phyloP scores from a whole-genome alignment of 257 asterid species.

The Anisodus tanguticus region DNA sequence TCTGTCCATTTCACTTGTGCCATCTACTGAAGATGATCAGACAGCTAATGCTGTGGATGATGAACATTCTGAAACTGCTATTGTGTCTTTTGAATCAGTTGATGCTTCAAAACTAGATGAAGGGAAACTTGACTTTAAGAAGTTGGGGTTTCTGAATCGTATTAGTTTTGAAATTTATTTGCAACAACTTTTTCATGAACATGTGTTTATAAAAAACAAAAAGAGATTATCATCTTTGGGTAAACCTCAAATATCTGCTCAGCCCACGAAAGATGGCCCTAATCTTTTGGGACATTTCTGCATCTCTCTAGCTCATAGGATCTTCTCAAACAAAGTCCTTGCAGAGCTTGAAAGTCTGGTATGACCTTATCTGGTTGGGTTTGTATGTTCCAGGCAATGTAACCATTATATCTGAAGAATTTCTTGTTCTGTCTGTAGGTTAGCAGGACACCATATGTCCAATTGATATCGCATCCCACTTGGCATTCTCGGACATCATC shows the following conservation, averaged over 20 bases:
- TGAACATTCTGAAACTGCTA: slow-evolving; percentile 45
- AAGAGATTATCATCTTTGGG: slow-evolving; percentile 50
- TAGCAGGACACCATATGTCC: slow-evolving; percentile 71
- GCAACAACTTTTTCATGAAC: slow-evolving; percentile 86
- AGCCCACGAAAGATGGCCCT: slow-evolving; percentile 60
- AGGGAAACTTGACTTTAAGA: slow-evolving; percentile 46
- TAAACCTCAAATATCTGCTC: slow-evolving; percentile 59
- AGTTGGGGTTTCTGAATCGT: slow-evolving; percentile 64
- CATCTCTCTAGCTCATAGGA: slow-evolving; percentile 91
- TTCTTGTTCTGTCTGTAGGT: slow-evolving; percentile 60
- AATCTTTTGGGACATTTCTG: slow-evolving; percentile 87
- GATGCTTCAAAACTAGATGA: slow-evolving; percentile 50
- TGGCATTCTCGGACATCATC: slow-evolving; percentile 96
- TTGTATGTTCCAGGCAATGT: not conserved
- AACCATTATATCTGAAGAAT: slow-evolving; percentile 19
- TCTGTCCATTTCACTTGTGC: slow-evolving; percentile 73
- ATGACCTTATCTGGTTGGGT: slow-evolving; percentile 35
- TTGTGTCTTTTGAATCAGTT: slow-evolving; percentile 43
- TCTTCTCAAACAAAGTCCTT: slow-evolving; percentile 86
- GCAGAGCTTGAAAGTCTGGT: slow-evolving; percentile 85
- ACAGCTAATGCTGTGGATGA: slow-evolving; percentile 39
- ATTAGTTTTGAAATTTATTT: slow-evolving; percentile 78
- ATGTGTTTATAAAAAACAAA: slow-evolving; percentile 82
- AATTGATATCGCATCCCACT: slow-evolving; percentile 80
- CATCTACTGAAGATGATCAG: slow-evolving; percentile 59